Conservation (phyloP, 164 flowering plant genomes). For the Tetrastigma voinierianum region DNA sequence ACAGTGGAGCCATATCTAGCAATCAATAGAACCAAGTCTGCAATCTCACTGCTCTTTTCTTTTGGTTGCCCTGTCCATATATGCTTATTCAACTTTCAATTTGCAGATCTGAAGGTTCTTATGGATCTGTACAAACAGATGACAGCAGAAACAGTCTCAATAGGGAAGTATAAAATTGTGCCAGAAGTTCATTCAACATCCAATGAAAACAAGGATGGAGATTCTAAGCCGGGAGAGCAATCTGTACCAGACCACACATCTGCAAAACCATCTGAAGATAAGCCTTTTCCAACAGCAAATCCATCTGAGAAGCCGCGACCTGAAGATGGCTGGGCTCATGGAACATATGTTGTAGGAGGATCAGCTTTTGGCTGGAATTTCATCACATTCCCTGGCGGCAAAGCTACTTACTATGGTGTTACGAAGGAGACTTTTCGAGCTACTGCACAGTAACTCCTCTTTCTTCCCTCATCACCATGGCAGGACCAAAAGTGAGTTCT, state of each 20-base stretch:
- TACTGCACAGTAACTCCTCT: background rate
- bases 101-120: constrained; percentile 59
- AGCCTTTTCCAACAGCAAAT: constrained; percentile 7
- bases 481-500: too few species aligned
- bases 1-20: too few species aligned
- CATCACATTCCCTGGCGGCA: constrained; percentile 39
- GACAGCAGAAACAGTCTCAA: constrained; percentile 28
- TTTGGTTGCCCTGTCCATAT: background rate
- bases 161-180: constrained; percentile 19
- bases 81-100: constrained; percentile 4
- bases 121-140: constrained; percentile 49
- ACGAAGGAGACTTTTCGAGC: constrained; percentile 55
- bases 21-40: background rate
- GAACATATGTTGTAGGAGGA: constrained; percentile 64
- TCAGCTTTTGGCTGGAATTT: constrained; percentile 93
- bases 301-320: constrained; percentile 21
- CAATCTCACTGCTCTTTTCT: background rate
- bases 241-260: constrained; percentile 11
- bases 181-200: constrained; percentile 17
- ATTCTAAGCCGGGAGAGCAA: constrained; percentile 18
- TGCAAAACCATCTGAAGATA: constrained; percentile 24
- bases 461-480: background rate
- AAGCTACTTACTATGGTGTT: constrained; percentile 61
- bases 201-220: constrained; percentile 22
- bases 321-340: constrained; percentile 23